These are phyloP conservation scores for Microascus cirrosus DNA, from an alignment of 2,329 filamentous ascomycete species.

Conservation along the genomic window DNA sequence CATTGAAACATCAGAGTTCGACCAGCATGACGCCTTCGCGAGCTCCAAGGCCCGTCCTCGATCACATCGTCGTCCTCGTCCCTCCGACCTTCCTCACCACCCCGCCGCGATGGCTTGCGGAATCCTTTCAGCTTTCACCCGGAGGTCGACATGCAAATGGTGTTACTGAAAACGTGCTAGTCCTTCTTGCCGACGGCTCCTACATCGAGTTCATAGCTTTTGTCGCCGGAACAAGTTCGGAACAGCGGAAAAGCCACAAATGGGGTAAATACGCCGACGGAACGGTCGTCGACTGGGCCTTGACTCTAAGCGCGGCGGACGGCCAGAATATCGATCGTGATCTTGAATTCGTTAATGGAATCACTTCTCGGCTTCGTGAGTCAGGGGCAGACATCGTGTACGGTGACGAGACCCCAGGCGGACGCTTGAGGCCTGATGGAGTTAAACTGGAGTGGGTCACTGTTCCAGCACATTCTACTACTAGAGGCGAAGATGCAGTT, in stretches of 20 bases:
- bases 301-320: constrained; percentile 31
- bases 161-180: constrained; percentile 48
- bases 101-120: background rate
- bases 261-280: constrained; percentile 44
- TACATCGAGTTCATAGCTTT: constrained; percentile 60
- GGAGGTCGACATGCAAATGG: constrained; percentile 47
- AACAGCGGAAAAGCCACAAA: constrained; percentile 33
- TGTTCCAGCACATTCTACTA: constrained; percentile 11
- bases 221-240: constrained; percentile 18
- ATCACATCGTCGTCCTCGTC: constrained; percentile 1
- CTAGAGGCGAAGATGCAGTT: constrained; percentile 16
- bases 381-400: constrained; percentile 24
- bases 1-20: too few relatives aligned
- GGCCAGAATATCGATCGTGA: constrained; percentile 19
- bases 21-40: background rate
- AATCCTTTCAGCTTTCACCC: background rate
- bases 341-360: background rate
- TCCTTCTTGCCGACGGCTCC: constrained; percentile 50
- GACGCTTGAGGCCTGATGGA: constrained; percentile 43
- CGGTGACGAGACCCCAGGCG: constrained; percentile 34
- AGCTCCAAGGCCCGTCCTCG: background rate
- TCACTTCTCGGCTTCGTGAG: background rate
- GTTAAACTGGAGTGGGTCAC: constrained; percentile 44
- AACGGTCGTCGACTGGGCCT: constrained; percentile 47
- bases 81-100: background rate